These are phyloP conservation scores for Dalbergia cochinchinensis DNA, from an alignment of 306 rosid species.

Conservation along the genomic window DNA sequence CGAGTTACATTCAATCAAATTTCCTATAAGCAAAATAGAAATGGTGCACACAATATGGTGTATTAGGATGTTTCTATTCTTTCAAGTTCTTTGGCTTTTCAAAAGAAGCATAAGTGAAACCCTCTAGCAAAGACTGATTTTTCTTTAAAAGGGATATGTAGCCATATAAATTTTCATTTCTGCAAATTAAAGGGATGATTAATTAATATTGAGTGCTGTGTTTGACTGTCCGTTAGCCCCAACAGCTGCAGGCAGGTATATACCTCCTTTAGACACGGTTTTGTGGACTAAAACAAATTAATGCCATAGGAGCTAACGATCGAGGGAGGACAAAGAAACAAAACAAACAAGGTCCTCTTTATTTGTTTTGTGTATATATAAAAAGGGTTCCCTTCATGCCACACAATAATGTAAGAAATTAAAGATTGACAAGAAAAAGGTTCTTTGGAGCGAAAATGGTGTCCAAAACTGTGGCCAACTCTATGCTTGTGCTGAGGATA, in stretches of 20 bases:
- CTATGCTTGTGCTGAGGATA: slow-evolving; percentile 61
- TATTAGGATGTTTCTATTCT: no score
- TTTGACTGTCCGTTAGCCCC: no score
- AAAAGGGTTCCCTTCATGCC: slow-evolving; percentile 10
- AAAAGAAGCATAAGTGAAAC: no score
- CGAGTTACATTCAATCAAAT: no score
- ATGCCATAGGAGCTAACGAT: slow-evolving; percentile 49
- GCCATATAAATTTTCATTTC: background rate
- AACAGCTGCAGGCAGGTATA: background rate
- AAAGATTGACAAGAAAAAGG: background rate
- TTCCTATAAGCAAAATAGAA: no score
- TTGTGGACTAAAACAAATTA: slow-evolving; percentile 33
- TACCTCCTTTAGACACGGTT: background rate
- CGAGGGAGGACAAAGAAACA: slow-evolving; percentile 40
- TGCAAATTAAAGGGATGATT: background rate
- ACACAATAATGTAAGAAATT: background rate
- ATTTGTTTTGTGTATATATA: slow-evolving; percentile 32
- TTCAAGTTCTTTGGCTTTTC: no score
- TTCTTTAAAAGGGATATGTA: background rate
- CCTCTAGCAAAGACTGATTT: background rate
- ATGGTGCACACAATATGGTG: no score
- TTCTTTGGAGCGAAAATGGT: slow-evolving; percentile 32
- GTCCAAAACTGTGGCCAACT: slow-evolving; percentile 40
- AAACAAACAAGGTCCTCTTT: background rate
- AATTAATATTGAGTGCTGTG: no score